phyloP scores from a whole-genome alignment of 257 asterid genomes.

The Osmanthus fragrans region DNA sequence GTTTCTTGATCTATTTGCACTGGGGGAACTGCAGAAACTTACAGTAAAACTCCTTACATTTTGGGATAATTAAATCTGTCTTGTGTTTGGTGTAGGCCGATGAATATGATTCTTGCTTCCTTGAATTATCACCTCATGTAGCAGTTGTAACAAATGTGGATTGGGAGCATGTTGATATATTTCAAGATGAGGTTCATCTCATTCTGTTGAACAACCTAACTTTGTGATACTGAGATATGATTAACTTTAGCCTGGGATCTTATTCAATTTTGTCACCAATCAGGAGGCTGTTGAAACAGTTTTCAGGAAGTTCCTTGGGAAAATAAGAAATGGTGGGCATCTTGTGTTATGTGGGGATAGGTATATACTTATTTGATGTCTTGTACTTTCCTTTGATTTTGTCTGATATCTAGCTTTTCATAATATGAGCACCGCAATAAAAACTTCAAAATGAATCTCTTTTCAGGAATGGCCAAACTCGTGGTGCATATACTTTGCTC shows the following conservation, averaged over 20 bases:
- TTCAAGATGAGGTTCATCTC: slow-evolving; percentile 32
- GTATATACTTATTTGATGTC: slow-evolving; percentile 11
- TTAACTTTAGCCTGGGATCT: slow-evolving; percentile 10
- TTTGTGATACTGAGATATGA: neutral
- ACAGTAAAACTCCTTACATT: neutral
- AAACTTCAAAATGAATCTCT: neutral
- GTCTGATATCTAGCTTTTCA: neutral
- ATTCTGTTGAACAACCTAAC: neutral
- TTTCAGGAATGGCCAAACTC: slow-evolving; percentile 22
- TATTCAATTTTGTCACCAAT: slow-evolving; percentile 2
- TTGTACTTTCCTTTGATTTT: neutral
- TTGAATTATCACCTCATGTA: slow-evolving; percentile 34
- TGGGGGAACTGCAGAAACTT: neutral
- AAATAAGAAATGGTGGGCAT: slow-evolving; percentile 35
- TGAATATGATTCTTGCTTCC: slow-evolving; percentile 49
- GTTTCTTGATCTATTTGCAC: neutral
- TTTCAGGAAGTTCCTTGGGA: slow-evolving; percentile 34
- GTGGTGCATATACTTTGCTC: slow-evolving; percentile 33
- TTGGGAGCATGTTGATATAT: slow-evolving; percentile 49
- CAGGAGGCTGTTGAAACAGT: slow-evolving; percentile 34
- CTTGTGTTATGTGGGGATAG: slow-evolving; percentile 42
- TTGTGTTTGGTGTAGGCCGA: slow-evolving; percentile 36
- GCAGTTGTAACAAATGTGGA: slow-evolving; percentile 41
- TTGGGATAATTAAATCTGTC: slow-evolving; percentile 8
- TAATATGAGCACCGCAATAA: no score